phyloP scores from a whole-genome alignment of 257 asterid species.

The Hygrophila difformis region DNA sequence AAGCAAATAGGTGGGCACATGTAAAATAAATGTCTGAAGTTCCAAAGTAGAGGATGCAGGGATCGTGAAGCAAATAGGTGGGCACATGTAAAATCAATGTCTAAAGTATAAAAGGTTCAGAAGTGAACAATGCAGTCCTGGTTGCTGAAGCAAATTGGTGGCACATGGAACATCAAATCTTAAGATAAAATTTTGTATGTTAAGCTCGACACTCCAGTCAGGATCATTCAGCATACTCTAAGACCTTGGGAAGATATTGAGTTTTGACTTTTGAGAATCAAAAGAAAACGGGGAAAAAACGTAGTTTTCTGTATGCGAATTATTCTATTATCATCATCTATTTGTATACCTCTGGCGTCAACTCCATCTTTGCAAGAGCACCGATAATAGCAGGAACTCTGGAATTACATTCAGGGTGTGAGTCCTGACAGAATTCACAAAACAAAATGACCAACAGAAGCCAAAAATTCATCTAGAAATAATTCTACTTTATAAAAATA shows the following conservation, averaged over 20 bases:
- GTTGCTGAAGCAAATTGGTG: constrained; percentile 3
- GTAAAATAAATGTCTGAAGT: no score
- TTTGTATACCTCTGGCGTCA: constrained; percentile 64
- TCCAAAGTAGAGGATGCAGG: no score
- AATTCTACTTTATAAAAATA: background rate
- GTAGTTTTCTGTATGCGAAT: no score
- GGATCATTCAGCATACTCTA: no score
- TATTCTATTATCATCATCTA: constrained; percentile 12
- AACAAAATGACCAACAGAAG: background rate
- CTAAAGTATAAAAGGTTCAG: background rate
- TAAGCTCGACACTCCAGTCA: no score
- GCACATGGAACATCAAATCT: no score
- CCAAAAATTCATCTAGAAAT: background rate
- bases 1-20: no score
- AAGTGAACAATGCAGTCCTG: background rate
- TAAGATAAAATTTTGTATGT: no score
- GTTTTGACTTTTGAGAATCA: constrained; percentile 1
- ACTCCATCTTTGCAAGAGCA: constrained; percentile 58
- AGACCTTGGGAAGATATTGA: background rate
- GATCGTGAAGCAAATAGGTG: no score
- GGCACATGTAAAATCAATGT: no score
- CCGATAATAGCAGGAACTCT: constrained; percentile 77
- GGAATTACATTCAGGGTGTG: constrained; percentile 88
- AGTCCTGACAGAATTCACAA: constrained; percentile 32
- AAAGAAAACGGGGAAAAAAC: background rate